These are phyloP conservation scores for Fonsecaea multimorphosa DNA, from an alignment of 2,329 filamentous ascomycete genomes.

Conservation along the genomic window DNA sequence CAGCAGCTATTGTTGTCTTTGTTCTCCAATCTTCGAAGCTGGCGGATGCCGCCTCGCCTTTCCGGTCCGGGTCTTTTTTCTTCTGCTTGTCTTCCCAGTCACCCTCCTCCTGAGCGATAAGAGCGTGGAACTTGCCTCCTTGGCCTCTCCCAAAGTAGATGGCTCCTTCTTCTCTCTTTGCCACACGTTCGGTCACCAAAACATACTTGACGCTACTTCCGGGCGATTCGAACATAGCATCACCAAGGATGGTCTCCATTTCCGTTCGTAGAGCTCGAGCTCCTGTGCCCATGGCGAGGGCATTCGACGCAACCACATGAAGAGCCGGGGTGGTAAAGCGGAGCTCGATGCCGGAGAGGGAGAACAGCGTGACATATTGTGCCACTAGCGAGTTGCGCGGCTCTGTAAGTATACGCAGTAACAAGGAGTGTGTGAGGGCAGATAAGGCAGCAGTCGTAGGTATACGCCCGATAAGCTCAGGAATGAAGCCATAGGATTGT, in stretches of 20 bases:
- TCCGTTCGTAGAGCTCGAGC: slow-evolving; percentile 79
- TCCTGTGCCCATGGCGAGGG: slow-evolving; percentile 73
- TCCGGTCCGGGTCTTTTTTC: slow-evolving; percentile 38
- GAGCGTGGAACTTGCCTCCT: slow-evolving; percentile 57
- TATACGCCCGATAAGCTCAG: slow-evolving; percentile 92
- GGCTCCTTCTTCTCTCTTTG: slow-evolving; percentile 64
- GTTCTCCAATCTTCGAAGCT: slow-evolving; percentile 56
- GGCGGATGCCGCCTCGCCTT: slow-evolving; percentile 36
- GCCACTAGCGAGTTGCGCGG: slow-evolving; percentile 85
- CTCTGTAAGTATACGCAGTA: slow-evolving; percentile 89
- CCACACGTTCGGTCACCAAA: slow-evolving; percentile 73
- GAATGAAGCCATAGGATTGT: slow-evolving; percentile 88
- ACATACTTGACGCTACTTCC: slow-evolving; percentile 70
- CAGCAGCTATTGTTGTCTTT: slow-evolving; percentile 44
- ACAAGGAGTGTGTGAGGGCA: slow-evolving; percentile 69
- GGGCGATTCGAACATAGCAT: slow-evolving; percentile 82
- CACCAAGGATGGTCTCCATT: slow-evolving; percentile 77
- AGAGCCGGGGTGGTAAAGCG: slow-evolving; percentile 82
- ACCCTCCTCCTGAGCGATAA: slow-evolving; percentile 59
- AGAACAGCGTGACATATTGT: slow-evolving; percentile 88
- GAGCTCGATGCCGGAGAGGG: slow-evolving; percentile 76
- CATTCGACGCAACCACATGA: slow-evolving; percentile 78
- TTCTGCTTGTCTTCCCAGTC: slow-evolving; percentile 54
- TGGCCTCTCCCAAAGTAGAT: slow-evolving; percentile 60
- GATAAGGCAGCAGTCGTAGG: slow-evolving; percentile 88